Conservation (phyloP, 2,329 filamentous ascomycete species). For the Chaetoscypha palmicola region DNA sequence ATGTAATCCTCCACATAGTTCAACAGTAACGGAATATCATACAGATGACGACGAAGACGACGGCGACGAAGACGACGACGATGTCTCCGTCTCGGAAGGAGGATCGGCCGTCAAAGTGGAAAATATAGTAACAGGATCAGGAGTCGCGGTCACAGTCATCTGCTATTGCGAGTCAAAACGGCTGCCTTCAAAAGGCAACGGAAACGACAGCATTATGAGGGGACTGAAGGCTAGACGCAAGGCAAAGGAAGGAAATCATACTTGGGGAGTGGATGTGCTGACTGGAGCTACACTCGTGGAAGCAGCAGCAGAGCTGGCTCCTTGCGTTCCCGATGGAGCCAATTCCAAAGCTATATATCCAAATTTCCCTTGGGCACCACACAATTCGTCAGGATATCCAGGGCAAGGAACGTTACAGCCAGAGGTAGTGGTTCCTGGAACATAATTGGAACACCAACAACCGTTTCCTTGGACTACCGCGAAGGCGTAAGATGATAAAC, state of each 20-base stretch:
- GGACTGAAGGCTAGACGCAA: not conserved
- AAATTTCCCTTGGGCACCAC: slow-evolving; percentile 55
- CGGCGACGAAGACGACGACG: slow-evolving; percentile 2
- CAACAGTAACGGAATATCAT: slow-evolving; percentile 26
- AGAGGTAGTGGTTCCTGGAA: slow-evolving; percentile 42
- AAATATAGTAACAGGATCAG: slow-evolving; percentile 27
- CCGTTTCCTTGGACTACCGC: slow-evolving; percentile 57
- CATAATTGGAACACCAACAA: slow-evolving; percentile 72
- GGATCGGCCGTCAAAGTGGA: slow-evolving; percentile 8
- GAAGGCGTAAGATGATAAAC: slow-evolving; percentile 52
- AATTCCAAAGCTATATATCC: slow-evolving; percentile 56
- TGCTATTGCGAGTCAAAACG: slow-evolving; percentile 29
- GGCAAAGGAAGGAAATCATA: not conserved
- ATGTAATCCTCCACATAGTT: slow-evolving; percentile 3
- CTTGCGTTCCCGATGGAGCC: slow-evolving; percentile 50
- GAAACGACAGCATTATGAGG: slow-evolving; percentile 2
- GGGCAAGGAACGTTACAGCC: slow-evolving; percentile 56
- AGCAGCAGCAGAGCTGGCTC: slow-evolving; percentile 7
- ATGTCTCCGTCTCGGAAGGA: slow-evolving; percentile 4
- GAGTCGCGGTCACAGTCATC: slow-evolving; percentile 26
- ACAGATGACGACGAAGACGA: slow-evolving; percentile 30
- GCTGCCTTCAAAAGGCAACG: slow-evolving; percentile 24
- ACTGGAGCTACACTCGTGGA: slow-evolving; percentile 19
- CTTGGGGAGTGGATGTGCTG: slow-evolving; percentile 15
- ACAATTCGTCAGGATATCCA: slow-evolving; percentile 60